Percentiles rank a stretch among this genome's conserved stretches.
Conservation (phyloP, 768 basidiomycete genomes). For the Tremella yokohamensis region DNA sequence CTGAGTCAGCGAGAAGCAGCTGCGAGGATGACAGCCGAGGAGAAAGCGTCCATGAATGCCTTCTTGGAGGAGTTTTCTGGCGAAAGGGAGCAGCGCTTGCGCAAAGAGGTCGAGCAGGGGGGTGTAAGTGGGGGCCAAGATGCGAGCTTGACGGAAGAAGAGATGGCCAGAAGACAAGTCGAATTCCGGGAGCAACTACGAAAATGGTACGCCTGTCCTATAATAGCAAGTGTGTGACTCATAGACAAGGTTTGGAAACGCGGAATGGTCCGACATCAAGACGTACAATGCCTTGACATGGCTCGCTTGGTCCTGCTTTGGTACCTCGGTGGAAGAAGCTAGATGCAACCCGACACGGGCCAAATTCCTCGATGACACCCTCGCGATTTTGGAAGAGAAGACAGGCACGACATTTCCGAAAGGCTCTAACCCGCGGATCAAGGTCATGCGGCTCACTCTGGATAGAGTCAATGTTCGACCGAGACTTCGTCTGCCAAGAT, state of each 20-base stretch:
- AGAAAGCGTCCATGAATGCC: conserved; percentile 20
- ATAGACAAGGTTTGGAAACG: conserved; percentile 65
- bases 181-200: conserved; percentile 49
- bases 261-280: conserved; percentile 68
- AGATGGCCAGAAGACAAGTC: conserved; percentile 40
- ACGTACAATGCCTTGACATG: conserved; percentile 65
- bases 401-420: conserved; percentile 64
- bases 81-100: conserved; percentile 33
- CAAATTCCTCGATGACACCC: conserved; percentile 59
- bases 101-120: conserved; percentile 28
- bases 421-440: conserved; percentile 57
- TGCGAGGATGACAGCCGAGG: conserved; percentile 25
- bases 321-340: conserved; percentile 60
- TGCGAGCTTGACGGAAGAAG: conserved; percentile 13
- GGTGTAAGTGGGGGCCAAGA: conserved; percentile 22
- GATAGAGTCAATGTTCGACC: conserved; percentile 68
- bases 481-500: neutral
- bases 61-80: conserved; percentile 35
- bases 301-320: conserved; percentile 81
- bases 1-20: neutral
- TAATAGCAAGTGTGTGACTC: neutral
- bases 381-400: conserved; percentile 67
- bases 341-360: conserved; percentile 56
- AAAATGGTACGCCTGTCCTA: conserved; percentile 42
- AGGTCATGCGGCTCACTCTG: conserved; percentile 67